Evolutionary conservation across 257 asterid genomes (phyloP).

Genomic region (Mentha longifolia): DNA sequence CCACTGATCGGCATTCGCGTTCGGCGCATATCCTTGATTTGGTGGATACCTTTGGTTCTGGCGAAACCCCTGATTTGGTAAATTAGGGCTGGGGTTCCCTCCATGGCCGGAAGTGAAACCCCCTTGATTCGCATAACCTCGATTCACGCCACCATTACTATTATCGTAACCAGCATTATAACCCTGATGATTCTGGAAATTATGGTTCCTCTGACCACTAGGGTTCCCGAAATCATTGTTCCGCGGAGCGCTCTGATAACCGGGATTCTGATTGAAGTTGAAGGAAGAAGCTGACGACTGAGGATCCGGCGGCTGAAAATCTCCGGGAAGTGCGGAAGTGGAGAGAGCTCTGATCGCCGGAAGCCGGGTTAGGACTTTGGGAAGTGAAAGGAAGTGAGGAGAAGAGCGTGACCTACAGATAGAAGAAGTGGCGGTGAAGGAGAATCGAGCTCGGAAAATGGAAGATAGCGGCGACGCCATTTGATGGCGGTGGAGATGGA

Average conservation of each 20-base stretch:
- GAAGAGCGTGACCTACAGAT: slow-evolving; percentile 42
- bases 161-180: slow-evolving; percentile 25
- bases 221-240: slow-evolving; percentile 39
- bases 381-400: slow-evolving; percentile 33
- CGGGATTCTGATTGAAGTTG: slow-evolving; percentile 37
- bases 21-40: slow-evolving; percentile 5
- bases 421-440: slow-evolving; percentile 35
- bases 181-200: slow-evolving; percentile 51
- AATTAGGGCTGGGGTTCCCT: slow-evolving; percentile 36
- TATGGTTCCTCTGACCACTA: slow-evolving; percentile 19
- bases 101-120: slow-evolving; percentile 35
- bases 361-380: slow-evolving; percentile 43
- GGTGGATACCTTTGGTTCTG: slow-evolving; percentile 44
- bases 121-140: slow-evolving; percentile 47
- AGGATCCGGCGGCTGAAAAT: slow-evolving; percentile 32
- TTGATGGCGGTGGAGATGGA: slow-evolving; percentile 29
- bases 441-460: slow-evolving; percentile 48
- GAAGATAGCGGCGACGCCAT: slow-evolving; percentile 55
- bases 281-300: slow-evolving; percentile 44
- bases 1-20: slow-evolving; percentile 33
- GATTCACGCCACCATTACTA: slow-evolving; percentile 40
- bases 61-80: slow-evolving; percentile 44
- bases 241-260: slow-evolving; percentile 41
- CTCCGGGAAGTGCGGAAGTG: slow-evolving; percentile 52
- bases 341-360: slow-evolving; percentile 47